Conservation (phyloP, 116 monocot species). For the Dioscorea cayenensis region DNA sequence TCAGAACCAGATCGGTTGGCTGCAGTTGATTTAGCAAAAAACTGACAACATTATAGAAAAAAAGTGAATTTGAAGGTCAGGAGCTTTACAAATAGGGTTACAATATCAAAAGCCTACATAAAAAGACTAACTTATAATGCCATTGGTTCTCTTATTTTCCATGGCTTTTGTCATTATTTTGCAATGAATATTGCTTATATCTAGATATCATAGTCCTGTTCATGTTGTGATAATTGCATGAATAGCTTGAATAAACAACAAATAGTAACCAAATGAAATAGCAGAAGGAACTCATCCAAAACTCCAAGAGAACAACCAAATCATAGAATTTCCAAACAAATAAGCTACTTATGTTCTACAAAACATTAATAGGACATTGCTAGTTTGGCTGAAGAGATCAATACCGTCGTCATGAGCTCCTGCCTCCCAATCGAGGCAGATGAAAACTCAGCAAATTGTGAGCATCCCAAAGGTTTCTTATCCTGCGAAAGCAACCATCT, state of each 20-base stretch:
- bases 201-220: too few relatives aligned
- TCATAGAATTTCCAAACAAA: not conserved
- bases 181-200: too few relatives aligned
- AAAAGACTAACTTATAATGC: not conserved
- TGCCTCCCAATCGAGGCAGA: not conserved
- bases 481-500: not conserved
- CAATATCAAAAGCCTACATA: not conserved
- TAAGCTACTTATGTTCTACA: too few relatives aligned
- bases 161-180: not conserved
- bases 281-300: too few relatives aligned
- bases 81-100: not conserved
- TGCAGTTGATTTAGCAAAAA: not conserved
- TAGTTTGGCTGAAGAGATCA: not conserved
- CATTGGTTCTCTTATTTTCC: not conserved
- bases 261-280: too few relatives aligned
- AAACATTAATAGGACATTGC: not conserved
- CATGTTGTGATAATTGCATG: too few relatives aligned
- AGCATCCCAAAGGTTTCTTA: not conserved
- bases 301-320: not conserved
- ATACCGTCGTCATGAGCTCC: not conserved
- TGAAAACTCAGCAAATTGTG: not conserved
- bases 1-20: slow-evolving; percentile 1
- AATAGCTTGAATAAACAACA: too few relatives aligned
- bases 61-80: not conserved
- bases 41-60: not conserved